phyloP scores from a whole-genome alignment of 2,329 filamentous ascomycete genomes.

The Penicillium oxalicum region DNA sequence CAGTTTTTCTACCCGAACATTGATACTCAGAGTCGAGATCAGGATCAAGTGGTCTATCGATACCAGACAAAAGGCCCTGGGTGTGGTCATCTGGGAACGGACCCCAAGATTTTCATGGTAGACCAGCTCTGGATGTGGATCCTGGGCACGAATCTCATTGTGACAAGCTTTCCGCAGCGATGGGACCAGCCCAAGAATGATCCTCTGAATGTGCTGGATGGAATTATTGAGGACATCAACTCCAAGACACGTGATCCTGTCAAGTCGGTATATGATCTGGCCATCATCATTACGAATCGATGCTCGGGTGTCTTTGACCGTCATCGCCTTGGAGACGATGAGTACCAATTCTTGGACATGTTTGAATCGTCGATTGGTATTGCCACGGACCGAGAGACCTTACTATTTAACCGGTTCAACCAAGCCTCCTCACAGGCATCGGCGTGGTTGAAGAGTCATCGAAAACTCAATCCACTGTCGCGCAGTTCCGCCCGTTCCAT shows the following conservation, averaged over 20 bases:
- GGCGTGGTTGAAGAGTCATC: conserved; percentile 48
- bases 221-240: conserved; percentile 59
- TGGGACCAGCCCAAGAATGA: conserved; percentile 55
- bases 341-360: conserved; percentile 62
- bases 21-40: conserved; percentile 54
- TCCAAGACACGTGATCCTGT: conserved; percentile 57
- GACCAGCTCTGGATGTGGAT: conserved; percentile 65
- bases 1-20: conserved; percentile 61
- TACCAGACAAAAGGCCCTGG: conserved; percentile 44
- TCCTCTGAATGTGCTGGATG: conserved; percentile 57
- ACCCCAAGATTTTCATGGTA: conserved; percentile 61
- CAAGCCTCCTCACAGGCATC: conserved; percentile 53
- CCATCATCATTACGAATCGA: conserved; percentile 55
- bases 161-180: conserved; percentile 40
- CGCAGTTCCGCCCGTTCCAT: conserved; percentile 6
- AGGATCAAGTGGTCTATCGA: conserved; percentile 60
- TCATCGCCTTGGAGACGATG: conserved; percentile 52
- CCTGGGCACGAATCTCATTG: conserved; percentile 52
- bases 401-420: conserved; percentile 57
- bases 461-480: conserved; percentile 35
- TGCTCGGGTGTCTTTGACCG: conserved; percentile 58
- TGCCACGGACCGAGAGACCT: conserved; percentile 49
- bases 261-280: conserved; percentile 57
- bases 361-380: conserved; percentile 59
- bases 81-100: conserved; percentile 28